Base-by-base conservation (phyloP, 768 basidiomycete species). In the Amanita rimosa region DNA sequence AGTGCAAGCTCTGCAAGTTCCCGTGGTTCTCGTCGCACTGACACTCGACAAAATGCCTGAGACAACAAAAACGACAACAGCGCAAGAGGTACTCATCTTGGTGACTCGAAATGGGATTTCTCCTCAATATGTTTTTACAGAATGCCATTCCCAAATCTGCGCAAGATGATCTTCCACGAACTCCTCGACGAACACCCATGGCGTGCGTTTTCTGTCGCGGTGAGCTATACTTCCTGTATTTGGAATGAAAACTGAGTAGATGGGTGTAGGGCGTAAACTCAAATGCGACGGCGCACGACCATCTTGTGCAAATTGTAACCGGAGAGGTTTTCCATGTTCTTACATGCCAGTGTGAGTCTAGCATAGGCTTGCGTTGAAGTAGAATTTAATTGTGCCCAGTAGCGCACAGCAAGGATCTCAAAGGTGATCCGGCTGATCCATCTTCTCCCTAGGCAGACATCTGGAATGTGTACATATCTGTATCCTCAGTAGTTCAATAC, bases 141-240 rank as follows among this genome's bases (percentile, higher is more conserved):
- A 19, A 45, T n/a, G 6, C 22, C 16, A 3, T 6, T 21, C 3
- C 46, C 22, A 46, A 19, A 24, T n/a, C 34, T 16, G 22, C n/a
- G 8, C 35, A 17, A 3, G 21, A 46, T 35, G 47, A 48, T 8
- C 8, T 49, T 16, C 48, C 48, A 22, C 24, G 48, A 36, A 49
- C 48, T 22, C 68, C 69, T 10, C 66, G 61, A 57, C 57, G 82
- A 47, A 81, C 76, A 0, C 73, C 78, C 0, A 83, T 86, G 80
- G 84, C 84, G 6, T 86, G 84, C 57, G 72, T 74, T 48, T 86
- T 85, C 57, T 86, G 84, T 60, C 68, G 84, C 62, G 79, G 83
- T 80, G 4, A 42, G 48, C 8, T 46, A 19, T 22, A 19, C 53
- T 36, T 37, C 9, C 36, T 42, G 27, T 11, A 33, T 19, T 24